phyloP scores from a whole-genome alignment of 2,329 filamentous ascomycete genomes.

The Penicillium fuscoglaucum region DNA sequence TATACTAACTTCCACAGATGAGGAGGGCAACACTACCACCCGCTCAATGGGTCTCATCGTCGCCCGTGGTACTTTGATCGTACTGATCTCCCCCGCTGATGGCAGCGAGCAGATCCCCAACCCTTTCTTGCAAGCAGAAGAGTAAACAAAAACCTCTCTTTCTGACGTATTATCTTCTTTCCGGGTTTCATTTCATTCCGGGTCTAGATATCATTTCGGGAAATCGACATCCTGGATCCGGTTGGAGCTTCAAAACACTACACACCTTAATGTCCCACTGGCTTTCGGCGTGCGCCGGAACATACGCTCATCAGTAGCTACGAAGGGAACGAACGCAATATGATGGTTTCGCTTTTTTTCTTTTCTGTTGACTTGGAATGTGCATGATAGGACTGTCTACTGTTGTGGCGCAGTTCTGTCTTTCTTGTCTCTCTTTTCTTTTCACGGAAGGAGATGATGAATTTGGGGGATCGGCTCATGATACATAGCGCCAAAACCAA shows the following conservation, averaged over 20 bases:
- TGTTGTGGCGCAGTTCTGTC: not conserved
- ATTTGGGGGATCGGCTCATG: not conserved
- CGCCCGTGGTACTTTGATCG: slow-evolving; percentile 86
- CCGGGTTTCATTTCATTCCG: not conserved
- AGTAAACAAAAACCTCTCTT: slow-evolving; percentile 43
- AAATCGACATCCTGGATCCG: not conserved
- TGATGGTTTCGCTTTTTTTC: slow-evolving; percentile 64
- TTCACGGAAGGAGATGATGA: not conserved
- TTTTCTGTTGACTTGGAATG: slow-evolving; percentile 9
- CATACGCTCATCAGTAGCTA: slow-evolving; percentile 23
- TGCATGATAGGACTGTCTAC: slow-evolving; percentile 8
- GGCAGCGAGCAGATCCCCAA: slow-evolving; percentile 96
- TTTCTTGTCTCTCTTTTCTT: not conserved
- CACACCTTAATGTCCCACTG: slow-evolving; percentile 7
- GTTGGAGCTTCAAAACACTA: slow-evolving; percentile 1
- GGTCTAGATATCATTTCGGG: not conserved
- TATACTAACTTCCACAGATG: slow-evolving; percentile 60
- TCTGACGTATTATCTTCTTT: slow-evolving; percentile 1
- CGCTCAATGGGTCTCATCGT: slow-evolving; percentile 83
- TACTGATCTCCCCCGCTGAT: slow-evolving; percentile 87
- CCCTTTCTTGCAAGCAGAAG: slow-evolving; percentile 77
- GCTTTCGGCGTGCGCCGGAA: slow-evolving; percentile 8
- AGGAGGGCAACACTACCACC: slow-evolving; percentile 83
- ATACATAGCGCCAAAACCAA: not conserved
- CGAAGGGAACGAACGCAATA: slow-evolving; percentile 65